Base-by-base conservation (phyloP, 768 basidiomycete genomes). In the Exsudoporus frostii region DNA sequence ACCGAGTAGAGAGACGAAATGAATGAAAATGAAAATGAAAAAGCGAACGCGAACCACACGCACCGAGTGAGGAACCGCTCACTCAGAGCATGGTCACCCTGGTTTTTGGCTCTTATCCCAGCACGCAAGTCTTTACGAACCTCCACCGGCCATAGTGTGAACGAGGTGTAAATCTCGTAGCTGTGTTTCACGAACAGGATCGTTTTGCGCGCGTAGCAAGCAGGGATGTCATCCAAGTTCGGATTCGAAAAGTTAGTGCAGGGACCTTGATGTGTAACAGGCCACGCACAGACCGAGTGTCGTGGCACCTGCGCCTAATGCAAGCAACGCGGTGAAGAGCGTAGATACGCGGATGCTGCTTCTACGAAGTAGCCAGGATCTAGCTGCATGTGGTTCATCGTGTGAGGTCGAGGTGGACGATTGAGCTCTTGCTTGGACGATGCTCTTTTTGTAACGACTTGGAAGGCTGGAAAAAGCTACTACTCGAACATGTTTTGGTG, bases 101-200 rank as follows among this genome's bases (percentile, higher is more conserved):
- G 77, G 48, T 81, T 71, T 61, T 79, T 85, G 3, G 85, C 85
- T 53, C 77, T 77, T 39, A 90, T 74, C 3, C 84, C 88, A 3
- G 76, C 77, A 7, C 86, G 83, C 32, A 90, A 74, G 67, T 89
- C 86, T 29, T 70, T 65, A 5, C 85, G 79, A 3, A 90, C 67
- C 57, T 83, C 80, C 11, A 65, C 63, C 2, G 88, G 88, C 87
- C 86, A 90, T 55, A 84, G 74, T 0, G 81, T 82, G 68, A 86
- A 72, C 11, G 76, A 73, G 7, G 68, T 67, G 62, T 82, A 86
- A 40, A 84, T 72, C n/a, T 80, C 74, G 59, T 80, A 82, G 24
- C 84, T 85, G 56, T 42, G 41, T 48, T 34, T 30, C 44, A 34
- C 29, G 34, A 37, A 40, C 30, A 41, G 5, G 46, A 45, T 30